Evolutionary conservation across 441 rosid species (phyloP), one percentile per base, ranked within the genome.

Genomic region (Pelargonium fulgidum): DNA sequence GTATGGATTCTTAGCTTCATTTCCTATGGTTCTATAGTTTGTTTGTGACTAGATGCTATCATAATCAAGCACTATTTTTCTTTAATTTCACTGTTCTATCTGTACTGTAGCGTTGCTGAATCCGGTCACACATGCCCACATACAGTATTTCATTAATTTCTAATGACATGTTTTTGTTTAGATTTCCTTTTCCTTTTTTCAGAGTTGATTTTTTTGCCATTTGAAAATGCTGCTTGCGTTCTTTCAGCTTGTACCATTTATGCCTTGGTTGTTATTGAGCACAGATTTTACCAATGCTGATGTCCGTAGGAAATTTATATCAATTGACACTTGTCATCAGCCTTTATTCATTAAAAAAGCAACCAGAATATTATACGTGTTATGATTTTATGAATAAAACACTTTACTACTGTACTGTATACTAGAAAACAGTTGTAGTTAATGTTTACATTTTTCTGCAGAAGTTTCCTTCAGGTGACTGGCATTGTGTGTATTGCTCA

Each of bases 401-500:
- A 20, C 10, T 17, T 17, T 56, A 56, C 20, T 17, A 19, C 62
- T 56, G 39, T 33, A 54, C 20, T 19, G 22, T 19, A 56, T 19
- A 56, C 62, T 56, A 2, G 62, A 56, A 56, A 17, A 17, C 62
- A 56, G 19, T 56, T 56, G 7, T 17, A 56, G 62, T 56, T 56
- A 19, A 24, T 56, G 26, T 56, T 19, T 56, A 19, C 62, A 56
- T 56, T 17, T 17, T 16, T 12, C 73, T 76, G 80, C 92, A 92
- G 98, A 83, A 76, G 65, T 88, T 90, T 70, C 98, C 99, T 74
- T 82, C 88, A 59, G 98, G 97, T 66, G 80, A 85, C 65, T 94
- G 99, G 99, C 82, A 84, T 74, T 94, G 99, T 81, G 76, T 86
- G 72, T 84, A 81, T 80, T 94, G 99, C 85, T 80, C 87, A 39